phyloP scores from a whole-genome alignment of 306 rosid genomes.

The Prunus salicina region DNA sequence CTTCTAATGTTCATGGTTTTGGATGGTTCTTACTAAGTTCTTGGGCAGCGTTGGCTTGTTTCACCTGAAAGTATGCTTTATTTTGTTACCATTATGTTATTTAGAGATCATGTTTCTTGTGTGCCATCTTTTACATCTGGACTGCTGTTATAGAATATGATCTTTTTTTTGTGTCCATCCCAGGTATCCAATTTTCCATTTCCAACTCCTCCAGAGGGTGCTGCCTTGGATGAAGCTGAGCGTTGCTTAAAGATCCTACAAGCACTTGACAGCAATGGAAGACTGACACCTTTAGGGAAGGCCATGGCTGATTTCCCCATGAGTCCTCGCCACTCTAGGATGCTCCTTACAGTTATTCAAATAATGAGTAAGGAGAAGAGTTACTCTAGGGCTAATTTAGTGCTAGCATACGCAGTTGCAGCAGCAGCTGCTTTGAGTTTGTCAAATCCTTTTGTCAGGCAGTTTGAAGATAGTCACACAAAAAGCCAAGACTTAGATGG shows the following conservation, averaged over 20 bases:
- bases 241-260: constrained; percentile 82
- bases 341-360: constrained; percentile 75
- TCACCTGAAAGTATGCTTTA: not conserved
- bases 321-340: constrained; percentile 97
- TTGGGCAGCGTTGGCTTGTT: constrained; percentile 5
- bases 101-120: constrained; percentile 14
- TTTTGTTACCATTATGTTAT: not conserved
- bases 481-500: constrained; percentile 36
- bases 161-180: constrained; percentile 5
- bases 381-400: constrained; percentile 46
- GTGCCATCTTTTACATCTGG: not conserved
- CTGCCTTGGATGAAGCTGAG: constrained; percentile 70
- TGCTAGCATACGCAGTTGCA: constrained; percentile 77
- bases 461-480: constrained; percentile 55
- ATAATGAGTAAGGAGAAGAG: constrained; percentile 45
- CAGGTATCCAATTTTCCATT: constrained; percentile 86
- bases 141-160: not conserved
- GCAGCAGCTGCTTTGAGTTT: constrained; percentile 87
- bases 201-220: constrained; percentile 76
- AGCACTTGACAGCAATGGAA: constrained; percentile 70
- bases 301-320: constrained; percentile 84
- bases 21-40: not conserved
- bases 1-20: constrained; percentile 11
- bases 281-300: constrained; percentile 67
- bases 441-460: constrained; percentile 70